Base-by-base conservation (phyloP, 441 rosid genomes). In the Breynia disticha region DNA sequence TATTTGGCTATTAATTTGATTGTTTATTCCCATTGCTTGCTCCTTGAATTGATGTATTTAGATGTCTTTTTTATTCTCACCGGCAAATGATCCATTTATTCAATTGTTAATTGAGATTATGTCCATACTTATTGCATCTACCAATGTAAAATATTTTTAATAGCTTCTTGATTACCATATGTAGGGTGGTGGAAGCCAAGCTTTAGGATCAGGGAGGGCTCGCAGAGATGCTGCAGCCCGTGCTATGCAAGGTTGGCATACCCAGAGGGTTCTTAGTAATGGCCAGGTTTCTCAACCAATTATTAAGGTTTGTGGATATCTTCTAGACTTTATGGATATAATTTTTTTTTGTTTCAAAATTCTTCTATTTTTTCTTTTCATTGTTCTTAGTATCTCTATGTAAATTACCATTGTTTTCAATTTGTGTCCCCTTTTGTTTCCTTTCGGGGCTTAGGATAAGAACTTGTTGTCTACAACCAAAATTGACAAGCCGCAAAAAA, bases 181-280 rank as follows among this genome's bases (percentile, higher is more conserved):
- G 64, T 72, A 82, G 89, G 70, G 61, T 12, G 63, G 54, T 28
- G 74, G 66, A 57, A 73, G 67, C 56, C 79, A 76, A 64, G 63
- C 72, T 48, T 53, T 70, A 48, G 84, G 79, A 16, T 74, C 90
- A 6, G 90, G 87, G 16, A 67, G 90, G 69, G 78, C 79, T 16
- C 59, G 79, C 41, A 81, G 87, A 66, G 90, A 83, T 70, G 81
- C 87, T 56, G 90, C 90, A 57, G 78, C 87, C 65, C 85, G 90
- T 57, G 90, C 87, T 46, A 83, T 81, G 90, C 77, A 71, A 56
- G 84, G 87, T 57, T 83, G 90, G 90, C 86, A 83, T 58, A 73
- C 90, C 41, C 84, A 77, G 57, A 79, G 83, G 42, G 62, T 79
- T 59, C 84, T 74, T 22, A 83, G 62, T 52, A 79, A 78, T 60